Evolutionary conservation across 2,329 filamentous ascomycete species (phyloP).

Genomic region (Madurella fahalii): DNA sequence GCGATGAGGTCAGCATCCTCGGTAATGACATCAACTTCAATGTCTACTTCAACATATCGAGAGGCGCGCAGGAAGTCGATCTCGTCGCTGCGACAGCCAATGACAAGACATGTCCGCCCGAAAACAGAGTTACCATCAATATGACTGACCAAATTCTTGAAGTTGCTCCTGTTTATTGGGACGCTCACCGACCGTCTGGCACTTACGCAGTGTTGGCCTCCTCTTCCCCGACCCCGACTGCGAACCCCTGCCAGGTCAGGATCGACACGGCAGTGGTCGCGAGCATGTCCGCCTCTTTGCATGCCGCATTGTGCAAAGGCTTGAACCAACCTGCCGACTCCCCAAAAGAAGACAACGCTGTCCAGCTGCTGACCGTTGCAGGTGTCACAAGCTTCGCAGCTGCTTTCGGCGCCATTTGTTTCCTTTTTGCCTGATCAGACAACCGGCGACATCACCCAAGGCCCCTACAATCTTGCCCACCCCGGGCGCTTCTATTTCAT

Average conservation of each 20-base stretch:
- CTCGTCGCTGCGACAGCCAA: constrained; percentile 6
- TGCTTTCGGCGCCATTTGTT: not conserved
- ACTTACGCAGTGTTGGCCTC: not conserved
- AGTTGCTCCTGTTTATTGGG: not conserved
- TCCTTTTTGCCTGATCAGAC: not conserved
- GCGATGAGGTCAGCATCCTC: not conserved
- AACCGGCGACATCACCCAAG: too few relatives aligned
- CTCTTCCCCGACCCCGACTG: not conserved
- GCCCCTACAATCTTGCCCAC: too few relatives aligned
- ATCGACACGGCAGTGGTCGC: constrained; percentile 6
- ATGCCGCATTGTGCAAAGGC: not conserved
- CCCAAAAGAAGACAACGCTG: not conserved
- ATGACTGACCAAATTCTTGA: not conserved
- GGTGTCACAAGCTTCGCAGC: not conserved
- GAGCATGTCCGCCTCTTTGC: constrained; percentile 2
- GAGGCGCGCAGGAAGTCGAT: constrained; percentile 1
- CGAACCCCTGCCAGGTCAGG: not conserved
- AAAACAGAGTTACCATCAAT: not conserved
- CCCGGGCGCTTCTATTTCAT: too few relatives aligned
- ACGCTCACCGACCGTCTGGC: too few relatives aligned
- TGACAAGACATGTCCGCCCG: not conserved
- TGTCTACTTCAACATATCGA: constrained; percentile 1
- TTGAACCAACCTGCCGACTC: not conserved
- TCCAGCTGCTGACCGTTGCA: constrained; percentile 4
- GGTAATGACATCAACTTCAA: not conserved